Base-by-base conservation (phyloP, 768 basidiomycete genomes). In the Crassisporium funariophilum region DNA sequence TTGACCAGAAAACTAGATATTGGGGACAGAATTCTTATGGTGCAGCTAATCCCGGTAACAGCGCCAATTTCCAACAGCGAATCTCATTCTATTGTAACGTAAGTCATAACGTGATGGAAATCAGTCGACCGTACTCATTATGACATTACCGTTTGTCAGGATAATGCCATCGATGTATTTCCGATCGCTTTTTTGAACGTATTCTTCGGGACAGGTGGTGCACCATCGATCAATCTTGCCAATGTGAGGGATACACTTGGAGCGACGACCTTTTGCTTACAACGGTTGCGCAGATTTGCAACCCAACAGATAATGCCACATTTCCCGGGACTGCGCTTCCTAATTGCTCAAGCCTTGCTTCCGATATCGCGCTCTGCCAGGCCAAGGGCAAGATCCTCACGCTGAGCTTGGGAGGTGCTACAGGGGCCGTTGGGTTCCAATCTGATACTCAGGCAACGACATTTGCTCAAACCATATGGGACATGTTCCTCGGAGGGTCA, bases 11-110 rank as follows among this genome's bases (percentile, higher is more conserved):
- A 23, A 38, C 13, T 59, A 84, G 83, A 23, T 86, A 86, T 60
- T 87, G 83, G 83, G 87, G 86, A 47, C 84, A 88, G 62, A 83
- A 87, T 54, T 86, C 86, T 1, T 84, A 85, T 48, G 85, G 86
- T 31, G 85, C 84, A 8, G 69, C 66, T 4, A 71, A 77, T 50
- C 43, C 60, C 12, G 59, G 58, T 16, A 74, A 84, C 48, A 62
- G 70, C 1, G 73, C 79, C 22, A 73, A 82, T 55, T 84, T 67
- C 49, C 84, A 87, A 68, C 75, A 85, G 59, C 66, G 74, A 0
- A 67, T 88, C 43, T 76, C 78, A 4, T 83, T 73, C 58, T 87
- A 86, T 61, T 86, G 84, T 62, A 74, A 79, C 56, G 82, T 79
- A 41, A 47, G 68, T 58, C 12, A n/a, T n/a, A n/a, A 16, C 25